A percentile compares a stretch with the other conserved stretches of the same genome.
Conservation (phyloP, 2,329 filamentous ascomycete genomes). For the Teratosphaeria epicoccoides region DNA sequence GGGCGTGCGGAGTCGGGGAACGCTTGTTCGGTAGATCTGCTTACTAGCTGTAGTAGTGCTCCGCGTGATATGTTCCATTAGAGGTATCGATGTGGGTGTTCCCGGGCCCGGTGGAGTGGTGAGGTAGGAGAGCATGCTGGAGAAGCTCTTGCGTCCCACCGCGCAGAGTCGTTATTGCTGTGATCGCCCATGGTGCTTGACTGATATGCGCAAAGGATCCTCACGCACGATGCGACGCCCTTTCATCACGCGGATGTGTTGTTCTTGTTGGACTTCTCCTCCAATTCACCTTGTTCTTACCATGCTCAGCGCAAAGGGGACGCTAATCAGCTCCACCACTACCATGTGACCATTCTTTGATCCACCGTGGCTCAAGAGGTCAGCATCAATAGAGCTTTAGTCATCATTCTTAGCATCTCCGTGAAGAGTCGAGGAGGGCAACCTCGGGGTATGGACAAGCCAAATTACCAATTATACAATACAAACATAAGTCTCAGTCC, state of each 20-base stretch:
- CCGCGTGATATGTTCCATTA: not conserved
- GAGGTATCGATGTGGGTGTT: not conserved
- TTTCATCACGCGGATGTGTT: too few relatives aligned
- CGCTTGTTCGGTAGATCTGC: not conserved
- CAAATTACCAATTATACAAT: too few relatives aligned
- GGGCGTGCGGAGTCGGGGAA: not conserved
- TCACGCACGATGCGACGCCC: too few relatives aligned
- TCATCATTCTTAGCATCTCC: too few relatives aligned
- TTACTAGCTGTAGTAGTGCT: not conserved
- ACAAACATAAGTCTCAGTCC: too few relatives aligned
- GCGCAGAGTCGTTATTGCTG: not conserved
- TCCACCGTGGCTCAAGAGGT: too few relatives aligned
- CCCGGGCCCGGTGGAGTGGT: not conserved
- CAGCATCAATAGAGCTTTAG: too few relatives aligned
- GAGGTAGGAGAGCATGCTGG: not conserved
- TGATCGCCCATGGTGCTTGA: too few relatives aligned
- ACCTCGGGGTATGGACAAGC: not conserved
- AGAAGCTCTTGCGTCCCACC: not conserved
- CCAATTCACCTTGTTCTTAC: not conserved
- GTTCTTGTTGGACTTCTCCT: too few relatives aligned
- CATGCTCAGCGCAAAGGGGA: not conserved
- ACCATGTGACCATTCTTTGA: not conserved
- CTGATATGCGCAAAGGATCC: too few relatives aligned
- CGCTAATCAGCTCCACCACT: not conserved
- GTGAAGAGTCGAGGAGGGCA: too few relatives aligned